Base-by-base conservation (phyloP, 768 basidiomycete species). In the Rhizopogon sp. region DNA sequence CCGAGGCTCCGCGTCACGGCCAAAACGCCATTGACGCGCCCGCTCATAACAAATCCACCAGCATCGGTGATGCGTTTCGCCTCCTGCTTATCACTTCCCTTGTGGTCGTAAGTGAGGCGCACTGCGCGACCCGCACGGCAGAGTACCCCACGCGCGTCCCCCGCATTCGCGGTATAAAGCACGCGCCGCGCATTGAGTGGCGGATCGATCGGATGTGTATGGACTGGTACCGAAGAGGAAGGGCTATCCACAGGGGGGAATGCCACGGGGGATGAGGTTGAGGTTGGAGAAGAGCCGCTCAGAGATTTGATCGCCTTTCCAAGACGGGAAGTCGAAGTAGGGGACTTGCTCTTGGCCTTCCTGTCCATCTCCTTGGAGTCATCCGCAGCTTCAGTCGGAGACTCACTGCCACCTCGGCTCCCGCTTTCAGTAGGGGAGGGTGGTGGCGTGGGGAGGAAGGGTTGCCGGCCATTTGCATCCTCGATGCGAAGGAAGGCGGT, bases 31-130 rank as follows among this genome's bases (percentile, higher is more conserved):
- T 99, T 99, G 35, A 99, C 97, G 11, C 97, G 84, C 59, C 96
- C 97, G 65, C 96, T 96, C 90, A 99, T 87, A 20, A 99, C 95
- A 66, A 98, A 99, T 1, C 97, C 97, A 9, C 97, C 97, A 0
- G 97, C 97, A 66, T 98, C 97, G 47, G 82, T 94, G 68, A 99
- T 98, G 20, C 97, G 83, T 73, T 97, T 98, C 17, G 95, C 95
- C 72, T 99, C 97, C 69, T 96, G 93, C 64, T 88, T 87, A 69
- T 99, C 97, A 5, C 89, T 87, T 31, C 97, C 97, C 70, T 99
- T 99, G 77, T 99, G 97, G 67, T 99, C 97, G 67, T 99, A 98
- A 17, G 97, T 98, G 65, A 99, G 73, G 43, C 97, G 81, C 3
- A 98, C 85, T 5, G 93, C 97, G 62, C 84, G 88, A 29, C 97